Evolutionary conservation across 2,329 filamentous ascomycete genomes (phyloP), one percentile per base, ranked within the genome.

Genomic region (Acrodontium crateriforme): DNA sequence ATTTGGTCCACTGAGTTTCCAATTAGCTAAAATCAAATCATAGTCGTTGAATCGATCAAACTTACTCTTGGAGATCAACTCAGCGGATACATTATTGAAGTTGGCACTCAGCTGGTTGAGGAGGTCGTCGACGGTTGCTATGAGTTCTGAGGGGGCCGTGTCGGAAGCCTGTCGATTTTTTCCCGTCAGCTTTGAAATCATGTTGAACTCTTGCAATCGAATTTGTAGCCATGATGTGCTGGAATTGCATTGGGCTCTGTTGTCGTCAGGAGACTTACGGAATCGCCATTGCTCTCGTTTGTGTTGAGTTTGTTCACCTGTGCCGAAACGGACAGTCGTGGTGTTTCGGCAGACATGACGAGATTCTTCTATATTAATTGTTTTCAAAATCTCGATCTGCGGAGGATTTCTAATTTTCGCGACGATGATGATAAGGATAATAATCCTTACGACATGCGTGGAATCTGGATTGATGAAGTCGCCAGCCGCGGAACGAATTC

Each of bases 51-150:
- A 13, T n/a, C n/a, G n/a, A n/a, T n/a, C n/a, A 11, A 16, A 60
- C 75, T 52, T 55, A 92, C 84, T 81, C 59, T 92, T 93, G 19
- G 78, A 71, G 44, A 92, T 82, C 34, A 94, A 77, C 56, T 93
- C 85, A 34, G 73, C 78, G 6, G 82, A 91, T 4, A 93, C 74
- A 9, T 71, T 72, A 12, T 79, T 75, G 53, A 93, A 93, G 53
- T 92, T 92, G 53, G 72, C 77, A 28, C 80, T 81, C 0, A 94
- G 60, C 24, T 82, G 77, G 49, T 85, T 83, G 3, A 94, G 62
- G 3, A 94, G 67, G 21, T 93, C 82, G 43, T 94, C 85, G 2
- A 94, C 77, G 2, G 84, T 81, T 3, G 71, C 72, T 2, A 74
- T 74, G 31, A 91, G 68, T 49, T 87, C 78, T 23, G 68, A 63